phyloP scores from a whole-genome alignment of 495 filamentous ascomycete genomes.

The Tuber aestivum region DNA sequence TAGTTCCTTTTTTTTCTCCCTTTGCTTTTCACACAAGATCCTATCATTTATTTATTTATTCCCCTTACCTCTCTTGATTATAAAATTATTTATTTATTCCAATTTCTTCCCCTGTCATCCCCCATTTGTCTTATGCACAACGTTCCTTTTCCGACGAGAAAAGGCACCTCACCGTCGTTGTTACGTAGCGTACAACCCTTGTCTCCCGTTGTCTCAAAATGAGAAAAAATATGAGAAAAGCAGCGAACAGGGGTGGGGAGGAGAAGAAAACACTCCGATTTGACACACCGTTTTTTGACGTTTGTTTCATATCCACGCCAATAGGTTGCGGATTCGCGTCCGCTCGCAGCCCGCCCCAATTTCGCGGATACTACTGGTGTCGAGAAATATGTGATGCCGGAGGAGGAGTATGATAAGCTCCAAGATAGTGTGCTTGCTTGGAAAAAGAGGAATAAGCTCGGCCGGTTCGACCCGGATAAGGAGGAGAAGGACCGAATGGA shows the following conservation, averaged over 20 bases:
- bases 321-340: constrained; percentile 76
- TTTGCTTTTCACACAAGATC: constrained; percentile 10
- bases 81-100: neutral
- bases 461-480: constrained; percentile 86
- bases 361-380: constrained; percentile 73
- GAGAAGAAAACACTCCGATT: constrained; percentile 23
- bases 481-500: constrained; percentile 64
- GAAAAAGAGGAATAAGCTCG: constrained; percentile 86
- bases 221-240: constrained; percentile 1
- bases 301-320: constrained; percentile 27
- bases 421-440: constrained; percentile 82
- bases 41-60: constrained; percentile 22
- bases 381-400: constrained; percentile 77
- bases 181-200: constrained; percentile 25
- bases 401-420: constrained; percentile 73
- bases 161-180: neutral
- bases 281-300: constrained; percentile 30
- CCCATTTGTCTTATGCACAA: neutral
- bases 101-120: neutral
- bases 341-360: constrained; percentile 62
- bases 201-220: constrained; percentile 17
- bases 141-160: constrained; percentile 15
- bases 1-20: constrained; percentile 24
- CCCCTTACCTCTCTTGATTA: constrained; percentile 1
- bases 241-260: neutral